Percentiles rank a stretch among this genome's conserved stretches.
These are phyloP conservation scores for Rachicladosporium sp. DNA, from an alignment of 2,329 filamentous ascomycete genomes.

Conservation along the genomic window DNA sequence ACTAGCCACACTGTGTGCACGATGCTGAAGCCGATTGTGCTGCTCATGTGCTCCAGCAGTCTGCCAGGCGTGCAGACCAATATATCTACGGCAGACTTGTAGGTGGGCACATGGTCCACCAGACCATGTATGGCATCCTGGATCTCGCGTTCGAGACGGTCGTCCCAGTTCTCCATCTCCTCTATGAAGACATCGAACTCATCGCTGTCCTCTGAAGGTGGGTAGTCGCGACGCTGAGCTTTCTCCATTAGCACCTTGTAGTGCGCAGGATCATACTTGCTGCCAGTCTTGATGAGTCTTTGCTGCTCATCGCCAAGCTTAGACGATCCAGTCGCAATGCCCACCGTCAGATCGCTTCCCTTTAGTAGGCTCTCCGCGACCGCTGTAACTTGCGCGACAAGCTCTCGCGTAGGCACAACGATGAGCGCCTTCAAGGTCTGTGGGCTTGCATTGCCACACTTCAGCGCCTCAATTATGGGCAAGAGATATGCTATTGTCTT, in stretches of 20 bases:
- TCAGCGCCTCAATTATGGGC: slow-evolving; percentile 68
- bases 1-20: slow-evolving; percentile 75
- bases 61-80: slow-evolving; percentile 85
- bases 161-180: slow-evolving; percentile 7
- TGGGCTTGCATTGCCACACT: slow-evolving; percentile 40
- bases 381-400: slow-evolving; percentile 63
- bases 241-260: slow-evolving; percentile 38
- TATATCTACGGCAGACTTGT: slow-evolving; percentile 66
- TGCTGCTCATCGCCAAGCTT: slow-evolving; percentile 55
- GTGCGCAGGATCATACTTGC: slow-evolving; percentile 50
- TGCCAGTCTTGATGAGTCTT: slow-evolving; percentile 45
- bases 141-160: slow-evolving; percentile 17
- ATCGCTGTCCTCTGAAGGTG: slow-evolving; percentile 26
- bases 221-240: slow-evolving; percentile 21
- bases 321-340: slow-evolving; percentile 71
- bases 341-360: slow-evolving; percentile 63
- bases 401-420: slow-evolving; percentile 67
- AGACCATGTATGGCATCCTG: slow-evolving; percentile 31
- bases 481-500: slow-evolving; percentile 89
- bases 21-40: slow-evolving; percentile 70
- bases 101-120: slow-evolving; percentile 51
- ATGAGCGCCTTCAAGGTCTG: slow-evolving; percentile 67
- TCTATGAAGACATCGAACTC: slow-evolving; percentile 16
- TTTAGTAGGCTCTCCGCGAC: slow-evolving; percentile 64
- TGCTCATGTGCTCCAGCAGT: slow-evolving; percentile 78